Evolutionary conservation across 2,329 filamentous ascomycete genomes (phyloP), one percentile per base, ranked within the genome.

Genomic region (Domatiomyces globalis): DNA sequence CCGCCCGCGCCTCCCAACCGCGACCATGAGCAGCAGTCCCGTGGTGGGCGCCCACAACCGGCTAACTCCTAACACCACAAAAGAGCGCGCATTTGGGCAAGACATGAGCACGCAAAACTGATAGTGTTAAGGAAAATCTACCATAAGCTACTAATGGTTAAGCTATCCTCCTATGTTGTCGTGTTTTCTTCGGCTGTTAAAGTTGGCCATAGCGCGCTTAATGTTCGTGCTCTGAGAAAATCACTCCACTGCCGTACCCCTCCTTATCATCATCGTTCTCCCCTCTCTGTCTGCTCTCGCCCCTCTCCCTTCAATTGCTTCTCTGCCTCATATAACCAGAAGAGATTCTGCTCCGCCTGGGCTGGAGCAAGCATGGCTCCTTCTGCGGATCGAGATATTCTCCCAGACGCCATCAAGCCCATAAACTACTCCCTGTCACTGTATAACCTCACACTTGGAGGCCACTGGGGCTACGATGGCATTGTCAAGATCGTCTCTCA

Each of bases 401-500:
- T 74, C 43, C 71, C 71, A 53, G 67, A 71, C 42, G 56, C 51
- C 64, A 80, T 90, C 65, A 90, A 87, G 71, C 88, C 92, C 2
- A 73, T 75, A 56, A 87, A 96, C 72, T 98, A 98, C 71, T 74
- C 79, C 63, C 75, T 98, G 58, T 87, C 83, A 51, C 78, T 98
- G 61, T 80, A 76, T 64, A 83, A 92, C 61, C 73, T 98, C 57
- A 83, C 95, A 60, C 71, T 81, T 50, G 76, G 78, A 57, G 78
- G 77, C 51, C 71, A 71, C 54, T 95, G 90, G 82, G 80, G 78
- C 54, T 98, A 90, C 73, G 80, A 90, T 71, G 92, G 92, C 58
- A 81, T 76, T 18, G 86, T 95, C 57, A 84, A 80, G 58, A 94
- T 98, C 66, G 78, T 84, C 59, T 76, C 83, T 53, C 79, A 84